Conservation (phyloP, 495 filamentous ascomycete species). For the Tricharina praecox region DNA sequence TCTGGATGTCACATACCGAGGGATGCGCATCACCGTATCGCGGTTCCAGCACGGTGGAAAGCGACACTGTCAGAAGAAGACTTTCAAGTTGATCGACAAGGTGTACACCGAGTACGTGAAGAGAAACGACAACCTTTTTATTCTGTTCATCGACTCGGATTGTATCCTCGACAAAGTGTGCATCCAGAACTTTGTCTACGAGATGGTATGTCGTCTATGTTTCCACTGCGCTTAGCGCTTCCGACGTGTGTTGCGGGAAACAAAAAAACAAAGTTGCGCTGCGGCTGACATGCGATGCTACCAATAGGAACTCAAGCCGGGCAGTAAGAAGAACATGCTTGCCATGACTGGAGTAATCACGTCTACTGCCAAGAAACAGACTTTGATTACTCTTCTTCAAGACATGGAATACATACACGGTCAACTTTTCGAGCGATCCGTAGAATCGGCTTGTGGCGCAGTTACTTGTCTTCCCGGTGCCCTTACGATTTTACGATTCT, state of each 20-base stretch:
- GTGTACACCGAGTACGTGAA: conserved; percentile 81
- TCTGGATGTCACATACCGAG: conserved; percentile 75
- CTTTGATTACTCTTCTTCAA: conserved; percentile 78
- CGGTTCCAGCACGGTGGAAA: conserved; percentile 91
- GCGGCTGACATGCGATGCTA: conserved; percentile 2
- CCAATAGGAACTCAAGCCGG: conserved; percentile 63
- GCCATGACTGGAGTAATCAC: conserved; percentile 99
- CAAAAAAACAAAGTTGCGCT: not conserved
- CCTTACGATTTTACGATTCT: conserved; percentile 87
- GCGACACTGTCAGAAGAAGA: conserved; percentile 79
- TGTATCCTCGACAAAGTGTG: conserved; percentile 88
- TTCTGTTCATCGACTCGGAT: conserved; percentile 96
- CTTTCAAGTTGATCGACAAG: conserved; percentile 87
- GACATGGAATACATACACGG: conserved; percentile 98
- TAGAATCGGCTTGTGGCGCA: conserved; percentile 86
- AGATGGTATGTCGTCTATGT: conserved; percentile 43
- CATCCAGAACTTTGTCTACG: conserved; percentile 96
- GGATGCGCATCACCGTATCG: conserved; percentile 74
- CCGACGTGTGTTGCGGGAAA: not conserved
- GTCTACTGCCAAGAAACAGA: conserved; percentile 76
- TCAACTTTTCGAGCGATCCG: conserved; percentile 89
- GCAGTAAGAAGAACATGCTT: conserved; percentile 82
- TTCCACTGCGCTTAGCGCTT: not conserved
- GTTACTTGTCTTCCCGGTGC: conserved; percentile 93
- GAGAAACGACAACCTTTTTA: conserved; percentile 80